Evolutionary conservation across 495 filamentous ascomycete species (phyloP).

Genomic region (Lasiosphaeriaceae sp.): DNA sequence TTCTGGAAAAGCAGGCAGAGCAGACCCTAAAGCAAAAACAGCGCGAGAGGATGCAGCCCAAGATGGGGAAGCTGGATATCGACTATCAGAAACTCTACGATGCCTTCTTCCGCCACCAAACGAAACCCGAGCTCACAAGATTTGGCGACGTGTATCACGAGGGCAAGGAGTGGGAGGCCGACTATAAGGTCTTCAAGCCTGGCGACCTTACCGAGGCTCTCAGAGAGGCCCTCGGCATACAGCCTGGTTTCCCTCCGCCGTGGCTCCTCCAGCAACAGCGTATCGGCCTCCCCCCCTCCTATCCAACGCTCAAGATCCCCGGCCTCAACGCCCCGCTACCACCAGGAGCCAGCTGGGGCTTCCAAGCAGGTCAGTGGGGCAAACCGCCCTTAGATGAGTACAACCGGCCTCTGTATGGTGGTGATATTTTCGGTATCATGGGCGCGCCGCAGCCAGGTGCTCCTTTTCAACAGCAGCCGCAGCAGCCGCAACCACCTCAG

Average conservation of each 20-base stretch:
- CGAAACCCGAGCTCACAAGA: constrained; percentile 86
- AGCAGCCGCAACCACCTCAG: constrained; percentile 28
- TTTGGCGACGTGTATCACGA: constrained; percentile 99
- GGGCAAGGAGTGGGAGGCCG: constrained; percentile 96
- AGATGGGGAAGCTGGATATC: constrained; percentile 96
- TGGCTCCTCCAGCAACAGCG: constrained; percentile 98
- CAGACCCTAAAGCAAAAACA: constrained; percentile 91
- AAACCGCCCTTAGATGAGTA: constrained; percentile 93
- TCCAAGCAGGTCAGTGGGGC: constrained; percentile 91
- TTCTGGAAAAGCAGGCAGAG: constrained; percentile 90
- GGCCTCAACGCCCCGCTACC: constrained; percentile 94
- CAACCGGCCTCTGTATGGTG: constrained; percentile 84
- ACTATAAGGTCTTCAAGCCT: constrained; percentile 81
- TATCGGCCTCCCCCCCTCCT: constrained; percentile 87
- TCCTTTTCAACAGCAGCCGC: constrained; percentile 12
- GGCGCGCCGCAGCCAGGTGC: constrained; percentile 47
- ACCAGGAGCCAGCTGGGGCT: constrained; percentile 91
- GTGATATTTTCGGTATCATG: constrained; percentile 86
- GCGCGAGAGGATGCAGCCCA: constrained; percentile 87
- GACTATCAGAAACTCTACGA: constrained; percentile 98
- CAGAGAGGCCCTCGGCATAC: constrained; percentile 90
- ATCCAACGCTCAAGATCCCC: constrained; percentile 87
- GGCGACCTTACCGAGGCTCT: constrained; percentile 88
- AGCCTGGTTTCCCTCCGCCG: constrained; percentile 87
- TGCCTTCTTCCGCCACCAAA: constrained; percentile 96